phyloP scores from a whole-genome alignment of 2,329 filamentous ascomycete species.

The Fusarium sp. region DNA sequence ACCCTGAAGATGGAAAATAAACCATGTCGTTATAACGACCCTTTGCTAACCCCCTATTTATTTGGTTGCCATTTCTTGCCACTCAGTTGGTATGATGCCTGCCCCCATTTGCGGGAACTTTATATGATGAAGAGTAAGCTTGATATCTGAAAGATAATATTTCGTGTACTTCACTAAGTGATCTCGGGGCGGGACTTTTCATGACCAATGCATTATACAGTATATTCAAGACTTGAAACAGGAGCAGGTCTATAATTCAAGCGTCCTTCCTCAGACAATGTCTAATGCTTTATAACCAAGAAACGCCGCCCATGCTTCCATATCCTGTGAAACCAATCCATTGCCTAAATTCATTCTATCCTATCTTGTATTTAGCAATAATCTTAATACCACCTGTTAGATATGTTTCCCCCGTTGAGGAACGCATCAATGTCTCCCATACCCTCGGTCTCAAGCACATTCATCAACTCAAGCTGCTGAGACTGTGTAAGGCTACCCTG shows the following conservation, averaged over 20 bases:
- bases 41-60: background rate
- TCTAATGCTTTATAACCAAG: constrained; percentile 28
- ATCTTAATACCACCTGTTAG: constrained; percentile 48
- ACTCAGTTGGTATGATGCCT: background rate
- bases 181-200: background rate
- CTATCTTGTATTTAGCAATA: background rate
- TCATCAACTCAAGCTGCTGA: constrained; percentile 86
- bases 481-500: constrained; percentile 79
- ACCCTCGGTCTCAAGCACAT: constrained; percentile 76
- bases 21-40: background rate
- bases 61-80: background rate
- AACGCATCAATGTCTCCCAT: constrained; percentile 70
- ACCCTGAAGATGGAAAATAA: constrained; percentile 3
- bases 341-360: constrained; percentile 11
- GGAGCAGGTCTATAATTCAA: constrained; percentile 18
- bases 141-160: background rate
- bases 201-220: background rate
- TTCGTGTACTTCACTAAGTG: background rate
- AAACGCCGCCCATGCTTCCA: constrained; percentile 27
- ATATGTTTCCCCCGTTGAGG: constrained; percentile 54
- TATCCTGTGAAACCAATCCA: background rate
- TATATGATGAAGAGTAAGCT: background rate
- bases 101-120: background rate
- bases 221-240: constrained; percentile 9
- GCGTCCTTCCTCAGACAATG: constrained; percentile 3